phyloP scores from a whole-genome alignment of 192 early-diverging fungal species.

The Backusella tuberculispora region DNA sequence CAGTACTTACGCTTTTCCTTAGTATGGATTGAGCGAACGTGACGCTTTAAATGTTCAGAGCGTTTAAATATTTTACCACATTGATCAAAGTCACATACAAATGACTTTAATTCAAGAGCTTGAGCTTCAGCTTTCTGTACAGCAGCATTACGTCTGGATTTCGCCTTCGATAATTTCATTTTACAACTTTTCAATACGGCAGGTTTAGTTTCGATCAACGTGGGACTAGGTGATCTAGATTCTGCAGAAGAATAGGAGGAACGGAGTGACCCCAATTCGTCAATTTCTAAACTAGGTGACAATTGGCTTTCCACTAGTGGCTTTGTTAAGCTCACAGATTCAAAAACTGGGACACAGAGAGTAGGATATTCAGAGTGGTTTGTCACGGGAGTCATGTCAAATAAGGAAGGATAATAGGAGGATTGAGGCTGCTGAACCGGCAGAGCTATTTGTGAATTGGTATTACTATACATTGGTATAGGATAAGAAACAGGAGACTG shows the following conservation, averaged over 20 bases:
- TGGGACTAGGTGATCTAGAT: constrained; percentile 10
- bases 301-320: background rate
- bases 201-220: constrained; percentile 44
- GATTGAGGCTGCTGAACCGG: constrained; percentile 22
- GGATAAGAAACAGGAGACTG: constrained; percentile 13
- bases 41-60: constrained; percentile 62
- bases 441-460: constrained; percentile 2
- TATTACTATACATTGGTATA: background rate
- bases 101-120: constrained; percentile 41
- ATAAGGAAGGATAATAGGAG: constrained; percentile 7
- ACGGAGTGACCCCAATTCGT: background rate
- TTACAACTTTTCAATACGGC: constrained; percentile 47
- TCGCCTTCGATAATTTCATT: constrained; percentile 53
- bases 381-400: constrained; percentile 2
- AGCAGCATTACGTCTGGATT: constrained; percentile 54
- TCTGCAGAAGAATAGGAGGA: background rate
- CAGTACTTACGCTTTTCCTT: constrained; percentile 59
- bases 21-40: constrained; percentile 61
- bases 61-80: constrained; percentile 63
- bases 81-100: constrained; percentile 54
- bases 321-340: background rate
- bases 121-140: constrained; percentile 50
- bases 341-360: background rate
- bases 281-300: constrained; percentile 6
- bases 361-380: background rate